Evolutionary conservation across 768 basidiomycete species (phyloP).

Genomic region (Podaxis pistillaris): DNA sequence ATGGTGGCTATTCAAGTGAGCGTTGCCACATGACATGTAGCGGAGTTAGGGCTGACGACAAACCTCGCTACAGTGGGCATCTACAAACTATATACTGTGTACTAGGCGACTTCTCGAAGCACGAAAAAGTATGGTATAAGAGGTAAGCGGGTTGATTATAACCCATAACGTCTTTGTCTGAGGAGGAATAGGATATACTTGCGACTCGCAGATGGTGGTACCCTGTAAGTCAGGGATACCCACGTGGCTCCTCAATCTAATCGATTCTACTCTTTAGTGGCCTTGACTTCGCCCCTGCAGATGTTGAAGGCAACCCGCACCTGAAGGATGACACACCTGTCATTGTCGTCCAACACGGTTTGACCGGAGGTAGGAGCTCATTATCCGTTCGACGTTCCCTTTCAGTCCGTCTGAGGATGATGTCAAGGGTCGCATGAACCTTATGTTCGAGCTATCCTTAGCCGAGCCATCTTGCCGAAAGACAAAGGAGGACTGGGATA

Average conservation of each 20-base stretch:
- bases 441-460: slow-evolving; percentile 83
- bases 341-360: slow-evolving; percentile 57
- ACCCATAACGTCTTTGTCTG: neutral
- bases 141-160: slow-evolving; percentile 33
- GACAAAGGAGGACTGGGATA: slow-evolving; percentile 87
- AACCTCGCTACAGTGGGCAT: slow-evolving; percentile 46
- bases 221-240: slow-evolving; percentile 43
- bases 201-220: slow-evolving; percentile 59
- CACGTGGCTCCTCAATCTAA: neutral
- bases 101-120: slow-evolving; percentile 56
- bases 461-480: slow-evolving; percentile 66
- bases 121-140: slow-evolving; percentile 54
- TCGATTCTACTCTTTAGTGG: slow-evolving; percentile 38
- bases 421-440: slow-evolving; percentile 81
- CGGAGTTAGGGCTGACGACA: neutral
- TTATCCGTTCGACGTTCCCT: neutral
- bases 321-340: slow-evolving; percentile 45
- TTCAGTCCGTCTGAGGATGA: neutral
- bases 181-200: slow-evolving; percentile 40
- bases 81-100: slow-evolving; percentile 63
- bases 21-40: slow-evolving; percentile 1
- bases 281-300: slow-evolving; percentile 61
- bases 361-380: slow-evolving; percentile 44
- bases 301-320: slow-evolving; percentile 25
- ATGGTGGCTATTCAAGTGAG: slow-evolving; percentile 52